Percentiles rank a stretch among this genome's conserved stretches.
Conservation (phyloP, 2,329 filamentous ascomycete genomes). For the Cryphonectria carpinicola region DNA sequence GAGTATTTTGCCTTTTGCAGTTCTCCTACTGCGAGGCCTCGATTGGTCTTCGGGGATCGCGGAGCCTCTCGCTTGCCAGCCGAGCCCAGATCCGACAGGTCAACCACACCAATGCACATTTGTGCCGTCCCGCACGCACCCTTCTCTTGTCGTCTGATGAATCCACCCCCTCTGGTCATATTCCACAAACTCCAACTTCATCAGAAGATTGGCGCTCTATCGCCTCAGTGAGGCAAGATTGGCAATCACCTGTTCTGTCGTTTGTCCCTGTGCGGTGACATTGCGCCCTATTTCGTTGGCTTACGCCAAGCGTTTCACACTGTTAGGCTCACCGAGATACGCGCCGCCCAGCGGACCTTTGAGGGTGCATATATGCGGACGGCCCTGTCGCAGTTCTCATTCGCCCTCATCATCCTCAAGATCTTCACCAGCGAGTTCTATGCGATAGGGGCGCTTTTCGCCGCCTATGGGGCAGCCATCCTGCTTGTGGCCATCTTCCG, state of each 20-base stretch:
- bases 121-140: background rate
- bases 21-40: background rate
- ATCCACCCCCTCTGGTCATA: background rate
- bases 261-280: background rate
- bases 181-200: background rate
- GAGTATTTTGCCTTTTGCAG: slow-evolving; percentile 36
- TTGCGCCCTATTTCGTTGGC: background rate
- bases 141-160: background rate
- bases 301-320: slow-evolving; percentile 17
- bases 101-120: slow-evolving; percentile 11
- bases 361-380: slow-evolving; percentile 97
- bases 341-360: slow-evolving; percentile 93
- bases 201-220: background rate
- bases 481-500: slow-evolving; percentile 83
- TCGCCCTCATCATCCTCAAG: slow-evolving; percentile 90
- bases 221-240: slow-evolving; percentile 1
- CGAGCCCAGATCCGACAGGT: background rate
- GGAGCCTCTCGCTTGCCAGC: background rate
- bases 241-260: background rate
- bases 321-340: slow-evolving; percentile 82
- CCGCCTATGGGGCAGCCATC: slow-evolving; percentile 85
- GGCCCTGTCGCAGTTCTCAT: slow-evolving; percentile 91
- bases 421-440: slow-evolving; percentile 98
- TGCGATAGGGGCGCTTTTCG: slow-evolving; percentile 92
- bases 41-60: background rate